Percentiles rank a stretch among this genome's conserved stretches.
phyloP scores from a whole-genome alignment of 2,329 filamentous ascomycete species.

The Aureobasidium uvarum region DNA sequence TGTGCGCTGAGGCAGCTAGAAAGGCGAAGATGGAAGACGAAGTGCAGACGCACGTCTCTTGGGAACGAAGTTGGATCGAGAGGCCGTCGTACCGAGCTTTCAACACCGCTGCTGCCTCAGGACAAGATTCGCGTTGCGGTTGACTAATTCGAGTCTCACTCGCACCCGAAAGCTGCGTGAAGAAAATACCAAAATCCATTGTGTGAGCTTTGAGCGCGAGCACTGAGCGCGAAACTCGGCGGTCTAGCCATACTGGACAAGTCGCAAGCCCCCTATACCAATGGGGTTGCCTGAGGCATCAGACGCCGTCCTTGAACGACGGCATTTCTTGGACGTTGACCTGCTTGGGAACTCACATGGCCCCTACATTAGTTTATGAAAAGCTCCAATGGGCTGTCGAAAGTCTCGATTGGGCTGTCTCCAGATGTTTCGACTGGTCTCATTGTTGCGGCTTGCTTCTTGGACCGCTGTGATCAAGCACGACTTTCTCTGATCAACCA shows the following conservation, averaged over 20 bases:
- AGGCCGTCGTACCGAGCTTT: background rate
- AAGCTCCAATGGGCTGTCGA: too few species aligned
- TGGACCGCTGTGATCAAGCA: too few species aligned
- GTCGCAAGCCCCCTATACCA: background rate
- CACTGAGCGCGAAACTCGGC: conserved; percentile 19
- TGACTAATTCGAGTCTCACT: background rate
- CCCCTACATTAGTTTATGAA: too few species aligned
- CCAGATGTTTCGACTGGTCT: too few species aligned
- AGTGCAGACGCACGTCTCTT: background rate
- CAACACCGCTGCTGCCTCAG: background rate
- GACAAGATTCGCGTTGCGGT: background rate
- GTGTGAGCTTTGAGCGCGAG: conserved; percentile 5
- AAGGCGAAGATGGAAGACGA: background rate
- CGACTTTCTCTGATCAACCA: too few species aligned
- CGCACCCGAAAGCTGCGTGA: background rate
- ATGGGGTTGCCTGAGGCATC: background rate
- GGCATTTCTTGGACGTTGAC: too few species aligned
- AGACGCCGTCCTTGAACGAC: too few species aligned
- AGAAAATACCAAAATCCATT: too few species aligned
- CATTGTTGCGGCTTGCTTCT: too few species aligned
- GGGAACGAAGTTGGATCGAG: background rate
- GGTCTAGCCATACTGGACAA: background rate
- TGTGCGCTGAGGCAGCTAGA: background rate
- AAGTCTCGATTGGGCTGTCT: too few species aligned
- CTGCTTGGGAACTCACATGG: too few species aligned